phyloP scores from a whole-genome alignment of 768 basidiomycete species.

The Rhodotorula paludigena region DNA sequence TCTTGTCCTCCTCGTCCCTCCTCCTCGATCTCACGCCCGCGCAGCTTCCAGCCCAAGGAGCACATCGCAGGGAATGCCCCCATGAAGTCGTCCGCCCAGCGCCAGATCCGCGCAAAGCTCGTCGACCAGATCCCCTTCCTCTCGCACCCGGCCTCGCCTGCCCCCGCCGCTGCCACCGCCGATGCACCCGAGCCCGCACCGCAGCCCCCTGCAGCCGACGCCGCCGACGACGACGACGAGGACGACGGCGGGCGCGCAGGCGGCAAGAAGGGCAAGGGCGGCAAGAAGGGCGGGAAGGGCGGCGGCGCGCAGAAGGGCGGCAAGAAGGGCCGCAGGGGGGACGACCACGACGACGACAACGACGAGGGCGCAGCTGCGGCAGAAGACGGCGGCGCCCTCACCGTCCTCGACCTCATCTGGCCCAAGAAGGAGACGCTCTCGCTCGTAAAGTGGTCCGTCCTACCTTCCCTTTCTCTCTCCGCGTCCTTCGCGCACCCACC shows the following conservation, averaged over 20 bases:
- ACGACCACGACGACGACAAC: constrained; percentile 33
- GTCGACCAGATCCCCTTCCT: constrained; percentile 66
- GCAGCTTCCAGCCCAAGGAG: constrained; percentile 54
- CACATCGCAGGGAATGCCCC: constrained; percentile 70
- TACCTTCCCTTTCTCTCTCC: not conserved
- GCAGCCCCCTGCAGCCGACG: constrained; percentile 8
- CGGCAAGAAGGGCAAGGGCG: constrained; percentile 14
- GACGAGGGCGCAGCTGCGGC: constrained; percentile 13
- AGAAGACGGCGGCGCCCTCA: constrained; percentile 50
- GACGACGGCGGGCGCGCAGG: constrained; percentile 38
- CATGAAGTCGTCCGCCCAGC: constrained; percentile 87
- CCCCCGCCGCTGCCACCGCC: not conserved
- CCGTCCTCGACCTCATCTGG: constrained; percentile 86
- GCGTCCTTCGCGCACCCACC: not conserved
- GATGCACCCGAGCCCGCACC: not conserved
- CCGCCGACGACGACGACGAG: constrained; percentile 33
- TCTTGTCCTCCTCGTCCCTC: not conserved
- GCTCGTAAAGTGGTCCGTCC: constrained; percentile 83
- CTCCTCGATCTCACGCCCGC: not conserved
- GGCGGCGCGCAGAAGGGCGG: constrained; percentile 31
- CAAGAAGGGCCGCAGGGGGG: constrained; percentile 30
- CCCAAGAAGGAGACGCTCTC: constrained; percentile 95
- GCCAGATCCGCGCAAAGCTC: constrained; percentile 72
- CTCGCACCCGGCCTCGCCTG: constrained; percentile 44
- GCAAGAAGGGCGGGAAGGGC: constrained; percentile 13